These are phyloP conservation scores for Conticribra weissflogii DNA, from an alignment of 108 stramenopile genomes.

Conservation along the genomic window DNA sequence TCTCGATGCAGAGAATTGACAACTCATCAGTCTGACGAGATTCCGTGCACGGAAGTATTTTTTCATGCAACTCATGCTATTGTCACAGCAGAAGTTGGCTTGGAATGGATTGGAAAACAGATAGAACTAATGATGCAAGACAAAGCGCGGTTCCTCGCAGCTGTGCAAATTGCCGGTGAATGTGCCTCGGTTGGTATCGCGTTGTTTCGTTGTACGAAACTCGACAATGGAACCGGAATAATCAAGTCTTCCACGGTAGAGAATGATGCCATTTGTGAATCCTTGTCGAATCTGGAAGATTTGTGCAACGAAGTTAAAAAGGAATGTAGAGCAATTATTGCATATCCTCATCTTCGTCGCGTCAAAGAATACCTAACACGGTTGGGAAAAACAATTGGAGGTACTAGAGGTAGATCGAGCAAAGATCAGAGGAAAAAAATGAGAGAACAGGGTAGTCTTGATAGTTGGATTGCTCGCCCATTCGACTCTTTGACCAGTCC, in stretches of 20 bases:
- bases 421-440: slow-evolving; percentile 32
- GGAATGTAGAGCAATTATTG: slow-evolving; percentile 39
- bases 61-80: slow-evolving; percentile 27
- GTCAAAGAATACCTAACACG: slow-evolving; percentile 43
- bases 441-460: slow-evolving; percentile 49
- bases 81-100: slow-evolving; percentile 29
- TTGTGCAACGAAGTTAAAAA: slow-evolving; percentile 30
- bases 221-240: slow-evolving; percentile 1
- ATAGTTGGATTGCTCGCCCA: slow-evolving; percentile 6
- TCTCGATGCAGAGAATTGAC: slow-evolving; percentile 6
- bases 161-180: slow-evolving; percentile 39
- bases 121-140: slow-evolving; percentile 19
- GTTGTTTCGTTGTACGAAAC: slow-evolving; percentile 12
- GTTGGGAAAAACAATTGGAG: slow-evolving; percentile 19
- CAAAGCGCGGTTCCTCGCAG: slow-evolving; percentile 34
- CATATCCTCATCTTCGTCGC: slow-evolving; percentile 47
- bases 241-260: slow-evolving; percentile 16
- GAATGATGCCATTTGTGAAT: slow-evolving; percentile 31
- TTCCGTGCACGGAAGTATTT: not conserved
- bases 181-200: slow-evolving; percentile 26
- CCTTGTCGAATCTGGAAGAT: slow-evolving; percentile 38
- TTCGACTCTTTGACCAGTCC: not conserved
- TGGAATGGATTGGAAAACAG: slow-evolving; percentile 33
- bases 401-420: slow-evolving; percentile 34
- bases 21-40: not conserved